Base-by-base conservation (phyloP, 306 rosid species). In the Astragalus membranaceus region DNA sequence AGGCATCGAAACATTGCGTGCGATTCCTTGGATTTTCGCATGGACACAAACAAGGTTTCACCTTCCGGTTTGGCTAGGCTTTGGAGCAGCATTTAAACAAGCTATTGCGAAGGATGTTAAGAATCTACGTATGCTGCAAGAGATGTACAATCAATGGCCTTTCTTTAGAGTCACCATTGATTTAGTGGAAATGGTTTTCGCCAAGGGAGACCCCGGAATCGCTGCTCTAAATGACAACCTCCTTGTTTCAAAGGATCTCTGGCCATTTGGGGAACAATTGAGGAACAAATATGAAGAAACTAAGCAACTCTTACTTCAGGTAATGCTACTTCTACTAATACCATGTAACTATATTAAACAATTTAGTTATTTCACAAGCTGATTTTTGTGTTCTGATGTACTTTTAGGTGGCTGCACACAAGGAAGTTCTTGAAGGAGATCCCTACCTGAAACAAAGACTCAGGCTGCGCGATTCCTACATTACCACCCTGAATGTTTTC, bases 21-120 rank as follows among this genome's bases (percentile, higher is more conserved):
- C 98, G n/a, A 94, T 94, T 35, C 98, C 98, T 23, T 94, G 98
- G 98, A 94, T 94, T 73, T 94, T 94, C 53, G 98, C 98, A 15
- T 90, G 98, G 97, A 90, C 97, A 0, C 98, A 94, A 30, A 94
- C 98, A 48, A 87, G 98, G 88, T 94, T 94, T 72, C 97, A 94
- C 84, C 97, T 94, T 73, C 98, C 98, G 9, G 98, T 94, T 39
- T 94, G 98, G 98, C 84, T 94, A 17, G 98, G 98, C 51, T 90
- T 94, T 17, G 98, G 98, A 71, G 75, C 56, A 12, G 97, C 97
- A 39, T 94, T 94, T 89, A 81, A 76, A 11, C 69, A 75, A 50
- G 73, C 84, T 29, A 80, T 94, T 55, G 53, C 70, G 73, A 88
- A 94, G 74, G 86, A 94, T 77, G 76, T 80, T n/a, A 88, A 74